Evolutionary conservation across 2,329 filamentous ascomycete genomes (phyloP), one percentile per base, ranked within the genome.

Genomic region (Didymosphaeria variabile): DNA sequence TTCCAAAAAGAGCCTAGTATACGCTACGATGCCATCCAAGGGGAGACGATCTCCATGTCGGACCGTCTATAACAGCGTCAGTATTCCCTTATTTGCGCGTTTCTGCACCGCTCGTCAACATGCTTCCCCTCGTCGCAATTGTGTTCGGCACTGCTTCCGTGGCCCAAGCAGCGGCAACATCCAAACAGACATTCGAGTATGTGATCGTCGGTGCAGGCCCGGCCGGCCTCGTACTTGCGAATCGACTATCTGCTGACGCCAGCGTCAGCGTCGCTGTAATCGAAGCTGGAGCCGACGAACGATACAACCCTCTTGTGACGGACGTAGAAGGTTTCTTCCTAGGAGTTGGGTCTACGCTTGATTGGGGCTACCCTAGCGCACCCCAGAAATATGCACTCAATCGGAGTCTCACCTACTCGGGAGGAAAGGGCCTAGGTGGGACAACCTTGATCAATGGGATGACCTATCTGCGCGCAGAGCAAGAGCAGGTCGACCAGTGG

Each of bases 391-490:
- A 79, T 69, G 75, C 68, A 2, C 72, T 65, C 9, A 70, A 72
- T 29, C 58, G 36, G 5, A 63, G 55, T 0, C 65, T 79, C 36
- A 67, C 66, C 5, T 70, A 81, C 49, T 71, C 71, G 55, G 77
- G 79, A n/a, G 81, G 80, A 2, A 82, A 79, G 62, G 80, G 77
- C 0, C 64, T 82, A 2, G 79, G 79, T 46, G 82, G 80, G 6
- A 79, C 79, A 3, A 80, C 77, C 17, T 71, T 74, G 10, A 81
- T 83, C 56, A 83, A 83, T 67, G 80, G 76, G 2, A 77, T 77
- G 72, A 77, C 74, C 5, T 78, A 77, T 62, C 57, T 77, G 10
- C 66, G 74, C 7, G 74, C 74, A 13, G 75, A 77, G 56, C 70
- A 67, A 21, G 67, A 59, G 6, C 75, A 78, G 53, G 71, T 77